Percentiles rank a stretch among this genome's conserved stretches.
Evolutionary conservation across 768 basidiomycete genomes (phyloP).

Genomic region (Russula abietina): DNA sequence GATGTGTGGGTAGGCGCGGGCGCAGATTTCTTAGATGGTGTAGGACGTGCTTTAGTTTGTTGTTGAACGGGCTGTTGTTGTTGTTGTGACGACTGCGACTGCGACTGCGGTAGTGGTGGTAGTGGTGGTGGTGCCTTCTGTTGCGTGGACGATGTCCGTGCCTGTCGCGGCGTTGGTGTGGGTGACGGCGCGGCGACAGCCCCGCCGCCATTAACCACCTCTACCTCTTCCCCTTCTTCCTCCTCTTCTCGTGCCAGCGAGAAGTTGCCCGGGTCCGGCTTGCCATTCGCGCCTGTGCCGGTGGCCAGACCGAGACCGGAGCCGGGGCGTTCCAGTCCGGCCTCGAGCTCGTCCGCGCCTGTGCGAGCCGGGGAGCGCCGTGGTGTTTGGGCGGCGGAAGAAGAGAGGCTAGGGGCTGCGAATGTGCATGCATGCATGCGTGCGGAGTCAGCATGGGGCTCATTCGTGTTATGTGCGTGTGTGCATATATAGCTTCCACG

Average conservation of each 20-base stretch:
- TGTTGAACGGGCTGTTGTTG: neutral
- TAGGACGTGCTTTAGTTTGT: constrained; percentile 7
- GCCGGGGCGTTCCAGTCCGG: constrained; percentile 23
- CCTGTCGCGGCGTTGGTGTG: neutral
- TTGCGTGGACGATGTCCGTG: neutral
- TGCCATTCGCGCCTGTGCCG: constrained; percentile 32
- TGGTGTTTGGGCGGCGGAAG: constrained; percentile 10
- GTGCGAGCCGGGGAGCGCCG: constrained; percentile 10
- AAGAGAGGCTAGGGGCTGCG: neutral
- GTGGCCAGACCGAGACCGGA: constrained; percentile 13
- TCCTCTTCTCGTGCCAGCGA: neutral
- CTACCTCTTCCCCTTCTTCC: neutral
- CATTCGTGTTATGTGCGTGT: neutral
- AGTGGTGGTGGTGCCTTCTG: neutral
- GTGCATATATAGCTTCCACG: neutral
- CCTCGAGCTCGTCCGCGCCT: constrained; percentile 28
- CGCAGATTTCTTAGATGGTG: constrained; percentile 20
- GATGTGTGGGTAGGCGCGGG: constrained; percentile 21
- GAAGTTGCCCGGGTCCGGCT: constrained; percentile 31
- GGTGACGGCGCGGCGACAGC: neutral
- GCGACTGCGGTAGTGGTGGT: neutral
- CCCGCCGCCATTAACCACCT: neutral
- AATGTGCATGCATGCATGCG: constrained; percentile 5
- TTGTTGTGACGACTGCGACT: neutral
- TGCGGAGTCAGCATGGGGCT: neutral